phyloP scores from a whole-genome alignment of 805 yeast species.

The Pichia rugopelliculosa region DNA sequence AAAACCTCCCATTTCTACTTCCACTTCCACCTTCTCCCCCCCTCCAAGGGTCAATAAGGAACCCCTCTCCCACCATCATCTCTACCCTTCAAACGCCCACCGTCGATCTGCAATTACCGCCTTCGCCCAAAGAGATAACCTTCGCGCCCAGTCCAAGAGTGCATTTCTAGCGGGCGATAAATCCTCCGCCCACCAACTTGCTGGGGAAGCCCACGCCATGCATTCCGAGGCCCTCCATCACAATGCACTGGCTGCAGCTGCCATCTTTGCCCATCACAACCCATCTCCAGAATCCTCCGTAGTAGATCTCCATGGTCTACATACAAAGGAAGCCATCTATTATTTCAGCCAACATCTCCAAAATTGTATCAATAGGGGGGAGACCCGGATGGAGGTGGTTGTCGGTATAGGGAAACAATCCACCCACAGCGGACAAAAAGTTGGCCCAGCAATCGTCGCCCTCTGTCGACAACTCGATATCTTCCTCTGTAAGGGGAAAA shows the following conservation, averaged over 20 bases:
- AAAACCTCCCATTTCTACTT: no score
- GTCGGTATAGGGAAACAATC: slow-evolving; percentile 11
- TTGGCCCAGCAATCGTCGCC: neutral
- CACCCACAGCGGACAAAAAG: neutral
- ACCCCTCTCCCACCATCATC: neutral
- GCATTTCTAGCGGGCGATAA: slow-evolving; percentile 3
- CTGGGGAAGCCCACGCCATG: slow-evolving; percentile 9
- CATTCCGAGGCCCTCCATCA: neutral
- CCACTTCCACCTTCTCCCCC: no score
- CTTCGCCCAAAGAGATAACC: slow-evolving; percentile 1
- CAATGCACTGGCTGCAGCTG: slow-evolving; percentile 7
- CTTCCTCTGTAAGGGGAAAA: neutral
- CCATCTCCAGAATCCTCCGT: neutral
- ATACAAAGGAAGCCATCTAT: slow-evolving; percentile 5
- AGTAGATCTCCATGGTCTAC: slow-evolving; percentile 11
- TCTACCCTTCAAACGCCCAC: neutral
- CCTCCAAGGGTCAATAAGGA: no score
- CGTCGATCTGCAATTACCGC: neutral
- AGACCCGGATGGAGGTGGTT: slow-evolving; percentile 1
- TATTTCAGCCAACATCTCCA: slow-evolving; percentile 10
- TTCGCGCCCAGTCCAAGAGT: neutral
- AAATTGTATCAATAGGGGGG: slow-evolving; percentile 3
- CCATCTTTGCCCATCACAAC: slow-evolving; percentile 5
- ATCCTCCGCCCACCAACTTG: slow-evolving; percentile 4
- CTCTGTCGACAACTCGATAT: slow-evolving; percentile 2